Percentiles rank a stretch among this genome's conserved stretches.
These are phyloP conservation scores for Phialophora expanda DNA, from an alignment of 2,329 filamentous ascomycete genomes.

Conservation along the genomic window DNA sequence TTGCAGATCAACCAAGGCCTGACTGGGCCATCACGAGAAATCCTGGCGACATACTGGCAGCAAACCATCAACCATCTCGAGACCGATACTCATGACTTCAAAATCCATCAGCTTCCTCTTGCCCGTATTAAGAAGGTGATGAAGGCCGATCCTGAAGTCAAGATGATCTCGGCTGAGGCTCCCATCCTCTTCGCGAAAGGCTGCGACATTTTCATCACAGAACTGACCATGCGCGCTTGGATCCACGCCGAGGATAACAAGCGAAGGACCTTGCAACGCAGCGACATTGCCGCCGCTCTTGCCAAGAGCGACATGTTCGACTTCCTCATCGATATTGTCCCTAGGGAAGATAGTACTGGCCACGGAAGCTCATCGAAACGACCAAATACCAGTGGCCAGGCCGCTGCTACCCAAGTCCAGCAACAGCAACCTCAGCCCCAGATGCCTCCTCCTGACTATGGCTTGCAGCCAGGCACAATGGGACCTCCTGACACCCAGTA, in stretches of 20 bases:
- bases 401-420: slow-evolving; percentile 49
- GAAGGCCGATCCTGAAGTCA: slow-evolving; percentile 98
- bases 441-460: slow-evolving; percentile 62
- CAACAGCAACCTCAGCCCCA: slow-evolving; percentile 60
- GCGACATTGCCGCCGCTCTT: slow-evolving; percentile 92
- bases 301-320: slow-evolving; percentile 99
- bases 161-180: slow-evolving; percentile 99
- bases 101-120: slow-evolving; percentile 92
- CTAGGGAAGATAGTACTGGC: slow-evolving; percentile 86
- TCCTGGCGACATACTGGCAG: slow-evolving; percentile 98
- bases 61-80: slow-evolving; percentile 96
- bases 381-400: slow-evolving; percentile 51
- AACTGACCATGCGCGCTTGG: slow-evolving; percentile 98
- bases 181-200: slow-evolving; percentile 98
- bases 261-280: slow-evolving; percentile 89
- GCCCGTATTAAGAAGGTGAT: slow-evolving; percentile 99
- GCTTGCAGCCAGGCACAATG: slow-evolving; percentile 66
- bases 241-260: slow-evolving; percentile 99
- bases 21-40: slow-evolving; percentile 90
- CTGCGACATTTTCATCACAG: slow-evolving; percentile 98
- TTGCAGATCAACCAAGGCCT: slow-evolving; percentile 94
- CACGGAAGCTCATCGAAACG: slow-evolving; percentile 60
- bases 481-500: slow-evolving; percentile 75
- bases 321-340: slow-evolving; percentile 98
- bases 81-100: slow-evolving; percentile 95